Base-by-base conservation (phyloP, 148 eudicot species). In the Polygonum aviculare region DNA sequence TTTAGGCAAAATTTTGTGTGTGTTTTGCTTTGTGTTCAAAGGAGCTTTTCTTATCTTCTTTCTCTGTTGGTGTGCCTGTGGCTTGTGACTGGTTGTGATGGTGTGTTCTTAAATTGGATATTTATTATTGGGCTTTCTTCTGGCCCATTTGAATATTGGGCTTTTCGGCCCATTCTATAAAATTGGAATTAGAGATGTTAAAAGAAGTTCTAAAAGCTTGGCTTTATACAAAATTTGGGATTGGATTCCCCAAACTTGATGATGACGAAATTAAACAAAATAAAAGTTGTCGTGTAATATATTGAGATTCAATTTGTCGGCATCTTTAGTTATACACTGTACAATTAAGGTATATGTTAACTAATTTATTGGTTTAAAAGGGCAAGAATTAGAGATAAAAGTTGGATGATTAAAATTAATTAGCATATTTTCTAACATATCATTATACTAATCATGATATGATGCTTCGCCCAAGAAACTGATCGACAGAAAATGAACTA, bases 401-500 rank as follows among this genome's bases (percentile, higher is more conserved):
- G 12, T 33, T 15, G 15, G 44, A 10, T 60, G 10, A 51, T 14
- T 51, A 57, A 57, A 3, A 19, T 51, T 19, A 15, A 67, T 67
- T 67, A 36, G 44, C n/a, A 65, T 67, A 12, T 35, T 35, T 67
- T 67, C 19, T 67, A 67, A 36, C 72, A 38, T 19, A 36, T 67
- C 72, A 67, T 67, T 67, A 26, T 31, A 33, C 38, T 73, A 73
- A 45, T 45, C 12, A 73, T 48, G 51, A 45, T 19, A 41, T 41
- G 65, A 50, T 74, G 11, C 76, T 38, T 16, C 16, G 40, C 52
- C n/a, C 45, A 51, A 50, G 76, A 50, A 50, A 26, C 14, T 36
- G 65, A 33, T 73, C 31, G 76, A 40, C 69, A 77, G 80, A 54
- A 77, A 51, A 51, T 4, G 57, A 5, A 7, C 1, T 7, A 52